phyloP scores from a whole-genome alignment of 2,329 filamentous ascomycete genomes.

The Hypoxylon rubiginosum region DNA sequence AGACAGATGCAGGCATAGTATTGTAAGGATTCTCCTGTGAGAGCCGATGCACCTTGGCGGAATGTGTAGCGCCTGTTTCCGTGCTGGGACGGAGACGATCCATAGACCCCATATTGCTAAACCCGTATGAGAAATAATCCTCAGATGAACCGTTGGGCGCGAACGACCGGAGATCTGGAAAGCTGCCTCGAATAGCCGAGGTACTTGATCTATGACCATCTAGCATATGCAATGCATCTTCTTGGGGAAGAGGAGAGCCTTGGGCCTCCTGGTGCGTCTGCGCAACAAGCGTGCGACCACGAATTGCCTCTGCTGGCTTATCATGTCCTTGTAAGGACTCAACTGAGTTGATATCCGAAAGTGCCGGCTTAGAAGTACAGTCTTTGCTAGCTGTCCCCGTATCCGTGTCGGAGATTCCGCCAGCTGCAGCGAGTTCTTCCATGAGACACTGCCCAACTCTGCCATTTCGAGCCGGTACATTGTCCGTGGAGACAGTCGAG shows the following conservation, averaged over 20 bases:
- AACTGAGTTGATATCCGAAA: slow-evolving; percentile 23
- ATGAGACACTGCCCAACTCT: slow-evolving; percentile 28
- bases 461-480: slow-evolving; percentile 2
- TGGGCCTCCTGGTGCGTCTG: neutral
- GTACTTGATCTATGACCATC: slow-evolving; percentile 34
- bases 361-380: slow-evolving; percentile 18
- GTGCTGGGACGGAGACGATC: slow-evolving; percentile 33
- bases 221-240: slow-evolving; percentile 25
- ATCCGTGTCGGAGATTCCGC: slow-evolving; percentile 32
- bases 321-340: slow-evolving; percentile 1
- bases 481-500: slow-evolving; percentile 16
- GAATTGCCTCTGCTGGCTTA: neutral
- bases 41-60: slow-evolving; percentile 17
- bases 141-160: slow-evolving; percentile 26
- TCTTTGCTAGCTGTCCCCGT: slow-evolving; percentile 30
- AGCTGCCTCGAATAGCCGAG: slow-evolving; percentile 40
- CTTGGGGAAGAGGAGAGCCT: neutral
- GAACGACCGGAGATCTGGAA: slow-evolving; percentile 26
- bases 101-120: slow-evolving; percentile 28
- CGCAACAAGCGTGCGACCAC: neutral
- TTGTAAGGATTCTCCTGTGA: slow-evolving; percentile 13
- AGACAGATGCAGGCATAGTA: slow-evolving; percentile 30
- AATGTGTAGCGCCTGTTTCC: slow-evolving; percentile 27
- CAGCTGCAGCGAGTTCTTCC: slow-evolving; percentile 35
- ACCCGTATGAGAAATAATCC: slow-evolving; percentile 21